These are phyloP conservation scores for Trichosporon coremiiforme DNA, from an alignment of 1,284 basidiomycete genomes.

Conservation along the genomic window DNA sequence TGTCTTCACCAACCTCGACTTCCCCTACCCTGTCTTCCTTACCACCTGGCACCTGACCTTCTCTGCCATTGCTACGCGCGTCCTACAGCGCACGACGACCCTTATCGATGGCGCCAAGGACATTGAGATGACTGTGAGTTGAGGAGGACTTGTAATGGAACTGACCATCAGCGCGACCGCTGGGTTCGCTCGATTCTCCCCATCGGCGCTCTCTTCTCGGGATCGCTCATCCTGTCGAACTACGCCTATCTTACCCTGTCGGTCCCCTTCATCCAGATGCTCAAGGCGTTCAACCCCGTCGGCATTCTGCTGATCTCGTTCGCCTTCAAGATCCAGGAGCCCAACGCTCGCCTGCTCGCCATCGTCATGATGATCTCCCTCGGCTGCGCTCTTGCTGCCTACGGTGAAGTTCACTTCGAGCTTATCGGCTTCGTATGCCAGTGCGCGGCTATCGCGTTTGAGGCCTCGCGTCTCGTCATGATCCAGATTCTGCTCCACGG, in stretches of 20 bases:
- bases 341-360: slow-evolving; percentile 72
- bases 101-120: slow-evolving; percentile 88
- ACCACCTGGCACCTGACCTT: slow-evolving; percentile 85
- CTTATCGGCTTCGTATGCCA: slow-evolving; percentile 82
- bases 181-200: slow-evolving; percentile 88
- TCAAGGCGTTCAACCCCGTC: slow-evolving; percentile 97
- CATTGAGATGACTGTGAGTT: slow-evolving; percentile 70
- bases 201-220: slow-evolving; percentile 89
- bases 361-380: slow-evolving; percentile 78
- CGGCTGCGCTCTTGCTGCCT: slow-evolving; percentile 76
- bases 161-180: slow-evolving; percentile 62
- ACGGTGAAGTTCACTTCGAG: slow-evolving; percentile 34
- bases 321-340: slow-evolving; percentile 83
- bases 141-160: not conserved
- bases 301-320: slow-evolving; percentile 95
- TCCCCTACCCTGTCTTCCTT: slow-evolving; percentile 82
- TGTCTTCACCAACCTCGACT: slow-evolving; percentile 77
- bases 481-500: slow-evolving; percentile 94
- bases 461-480: slow-evolving; percentile 77
- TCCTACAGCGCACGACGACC: slow-evolving; percentile 82
- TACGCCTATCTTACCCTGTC: slow-evolving; percentile 90
- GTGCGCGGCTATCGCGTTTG: slow-evolving; percentile 69
- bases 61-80: slow-evolving; percentile 83
- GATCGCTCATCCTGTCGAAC: slow-evolving; percentile 87
- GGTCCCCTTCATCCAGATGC: slow-evolving; percentile 96